Conservation (phyloP, 2,329 filamentous ascomycete species). For the Acrocalymma vagum region DNA sequence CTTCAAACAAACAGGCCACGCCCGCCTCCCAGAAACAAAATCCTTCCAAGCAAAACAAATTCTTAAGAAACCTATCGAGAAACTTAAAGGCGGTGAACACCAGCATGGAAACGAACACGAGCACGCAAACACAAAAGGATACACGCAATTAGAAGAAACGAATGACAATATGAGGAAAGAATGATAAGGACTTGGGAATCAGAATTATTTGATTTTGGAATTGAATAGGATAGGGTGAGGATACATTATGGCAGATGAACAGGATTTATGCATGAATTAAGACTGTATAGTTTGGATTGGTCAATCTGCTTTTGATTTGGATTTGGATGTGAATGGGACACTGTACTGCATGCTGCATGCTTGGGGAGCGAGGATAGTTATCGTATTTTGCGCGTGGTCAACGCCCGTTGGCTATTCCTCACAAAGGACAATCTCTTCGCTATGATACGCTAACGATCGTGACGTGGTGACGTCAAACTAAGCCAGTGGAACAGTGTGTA, state of each 20-base stretch:
- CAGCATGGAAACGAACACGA: too few species aligned
- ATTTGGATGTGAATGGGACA: too few species aligned
- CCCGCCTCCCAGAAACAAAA: background rate
- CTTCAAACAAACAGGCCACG: background rate
- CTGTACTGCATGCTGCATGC: too few species aligned
- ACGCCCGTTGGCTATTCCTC: too few species aligned
- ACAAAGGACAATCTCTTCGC: too few species aligned
- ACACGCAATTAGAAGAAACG: background rate
- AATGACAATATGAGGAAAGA: background rate
- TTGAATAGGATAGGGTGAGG: background rate
- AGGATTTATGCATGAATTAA: background rate
- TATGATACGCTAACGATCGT: too few species aligned
- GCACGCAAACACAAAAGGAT: background rate
- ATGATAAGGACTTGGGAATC: conserved; percentile 4
- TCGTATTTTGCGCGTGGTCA: too few species aligned
- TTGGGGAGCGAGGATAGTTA: too few species aligned
- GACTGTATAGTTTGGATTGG: too few species aligned
- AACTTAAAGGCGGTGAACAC: background rate
- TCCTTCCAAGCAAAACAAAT: background rate
- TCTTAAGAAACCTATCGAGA: conserved; percentile 2
- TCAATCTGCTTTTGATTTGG: too few species aligned
- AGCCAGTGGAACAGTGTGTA: too few species aligned
- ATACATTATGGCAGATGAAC: background rate
- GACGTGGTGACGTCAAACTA: too few species aligned
- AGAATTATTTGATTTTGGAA: conserved; percentile 1